Evolutionary conservation across 2,329 filamentous ascomycete species (phyloP).

Genomic region (Chrysosporium keratinophilum): DNA sequence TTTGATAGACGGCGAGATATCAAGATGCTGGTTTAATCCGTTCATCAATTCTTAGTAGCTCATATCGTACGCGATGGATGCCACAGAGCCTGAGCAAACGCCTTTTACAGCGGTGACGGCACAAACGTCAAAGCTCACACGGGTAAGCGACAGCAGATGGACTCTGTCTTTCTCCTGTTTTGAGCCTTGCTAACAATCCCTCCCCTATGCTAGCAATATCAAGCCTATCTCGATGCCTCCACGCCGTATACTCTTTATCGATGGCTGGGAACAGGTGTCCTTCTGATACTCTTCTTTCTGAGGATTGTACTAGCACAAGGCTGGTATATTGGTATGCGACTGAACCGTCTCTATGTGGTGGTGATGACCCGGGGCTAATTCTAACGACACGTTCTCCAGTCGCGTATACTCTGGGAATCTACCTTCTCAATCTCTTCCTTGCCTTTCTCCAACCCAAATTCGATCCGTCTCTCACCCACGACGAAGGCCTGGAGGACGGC

Average conservation of each 20-base stretch:
- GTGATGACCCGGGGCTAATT: background rate
- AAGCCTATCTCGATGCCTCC: conserved; percentile 85
- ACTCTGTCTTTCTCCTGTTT: background rate
- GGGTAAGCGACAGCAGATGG: conserved; percentile 27
- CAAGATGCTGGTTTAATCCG: no score
- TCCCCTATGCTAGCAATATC: conserved; percentile 59
- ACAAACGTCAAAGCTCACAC: conserved; percentile 52
- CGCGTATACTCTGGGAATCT: conserved; percentile 94
- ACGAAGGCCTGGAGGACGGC: conserved; percentile 94
- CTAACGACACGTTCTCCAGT: conserved; percentile 45
- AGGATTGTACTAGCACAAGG: conserved; percentile 87
- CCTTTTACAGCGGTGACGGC: conserved; percentile 82
- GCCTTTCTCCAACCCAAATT: conserved; percentile 98
- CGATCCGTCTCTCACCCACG: conserved; percentile 88
- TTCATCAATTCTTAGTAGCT: no score
- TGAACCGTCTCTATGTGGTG: background rate
- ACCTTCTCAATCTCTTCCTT: conserved; percentile 97
- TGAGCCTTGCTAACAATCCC: background rate
- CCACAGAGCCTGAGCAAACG: conserved; percentile 74
- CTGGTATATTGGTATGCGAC: conserved; percentile 83
- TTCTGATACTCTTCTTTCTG: conserved; percentile 71
- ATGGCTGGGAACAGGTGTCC: conserved; percentile 69
- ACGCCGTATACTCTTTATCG: conserved; percentile 83
- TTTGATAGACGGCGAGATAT: no score
- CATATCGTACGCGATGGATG: conserved; percentile 54